Evolutionary conservation across 2,329 filamentous ascomycete genomes (phyloP).

Genomic region (Dactylellina cionopaga): DNA sequence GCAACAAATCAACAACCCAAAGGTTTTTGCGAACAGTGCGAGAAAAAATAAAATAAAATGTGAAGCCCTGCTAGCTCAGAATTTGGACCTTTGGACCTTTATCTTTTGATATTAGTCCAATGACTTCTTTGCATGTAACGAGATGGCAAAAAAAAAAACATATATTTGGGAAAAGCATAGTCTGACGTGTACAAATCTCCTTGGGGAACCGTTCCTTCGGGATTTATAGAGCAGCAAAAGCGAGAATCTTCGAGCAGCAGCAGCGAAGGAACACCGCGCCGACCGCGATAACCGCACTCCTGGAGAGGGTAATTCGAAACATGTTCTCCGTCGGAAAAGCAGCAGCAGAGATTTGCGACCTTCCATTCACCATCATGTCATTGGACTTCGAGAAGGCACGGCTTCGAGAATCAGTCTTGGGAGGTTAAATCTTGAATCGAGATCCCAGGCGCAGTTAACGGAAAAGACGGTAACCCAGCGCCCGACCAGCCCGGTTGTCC

Average conservation of each 20-base stretch:
- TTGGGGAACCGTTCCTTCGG: slow-evolving; percentile 52
- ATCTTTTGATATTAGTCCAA: slow-evolving; percentile 30
- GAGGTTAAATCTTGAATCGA: slow-evolving; percentile 49
- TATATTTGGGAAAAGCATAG: slow-evolving; percentile 25
- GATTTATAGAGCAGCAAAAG: slow-evolving; percentile 53
- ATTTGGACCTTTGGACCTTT: neutral
- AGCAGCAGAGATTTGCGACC: slow-evolving; percentile 47
- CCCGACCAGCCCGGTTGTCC: slow-evolving; percentile 17
- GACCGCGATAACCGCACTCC: slow-evolving; percentile 51
- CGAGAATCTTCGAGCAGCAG: slow-evolving; percentile 49
- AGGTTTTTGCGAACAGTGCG: slow-evolving; percentile 24
- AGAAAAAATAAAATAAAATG: slow-evolving; percentile 15
- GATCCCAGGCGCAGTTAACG: slow-evolving; percentile 41
- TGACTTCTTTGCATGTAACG: slow-evolving; percentile 24
- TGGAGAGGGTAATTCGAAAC: slow-evolving; percentile 32
- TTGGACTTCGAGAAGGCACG: slow-evolving; percentile 40
- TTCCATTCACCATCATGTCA: slow-evolving; percentile 7
- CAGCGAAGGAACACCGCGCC: slow-evolving; percentile 37
- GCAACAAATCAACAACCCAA: neutral
- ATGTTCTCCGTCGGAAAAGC: slow-evolving; percentile 48
- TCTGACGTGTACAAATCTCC: slow-evolving; percentile 53
- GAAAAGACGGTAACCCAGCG: slow-evolving; percentile 47
- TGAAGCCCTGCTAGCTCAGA: neutral
- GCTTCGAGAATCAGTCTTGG: slow-evolving; percentile 51
- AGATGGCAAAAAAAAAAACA: slow-evolving; percentile 41